These are phyloP conservation scores for Hyphodiscus hymeniophilus DNA, from an alignment of 495 filamentous ascomycete species.

Conservation along the genomic window DNA sequence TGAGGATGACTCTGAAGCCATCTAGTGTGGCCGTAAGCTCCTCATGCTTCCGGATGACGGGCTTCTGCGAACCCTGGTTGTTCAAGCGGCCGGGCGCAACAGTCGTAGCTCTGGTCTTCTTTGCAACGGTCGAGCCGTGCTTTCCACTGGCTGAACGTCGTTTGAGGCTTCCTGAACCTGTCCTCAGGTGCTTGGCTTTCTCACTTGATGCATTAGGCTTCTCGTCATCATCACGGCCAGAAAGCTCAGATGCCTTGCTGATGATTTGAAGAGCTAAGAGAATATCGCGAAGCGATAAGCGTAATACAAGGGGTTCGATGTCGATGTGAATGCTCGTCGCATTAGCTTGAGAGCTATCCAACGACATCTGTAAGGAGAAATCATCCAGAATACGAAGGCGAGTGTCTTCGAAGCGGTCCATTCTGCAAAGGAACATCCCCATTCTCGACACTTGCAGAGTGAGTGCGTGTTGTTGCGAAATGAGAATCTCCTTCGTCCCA, in stretches of 20 bases:
- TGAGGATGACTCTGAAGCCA: constrained; percentile 86
- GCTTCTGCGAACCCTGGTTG: constrained; percentile 21
- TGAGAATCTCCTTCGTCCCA: constrained; percentile 89
- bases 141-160: constrained; percentile 59
- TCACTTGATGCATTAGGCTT: constrained; percentile 29
- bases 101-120: constrained; percentile 21
- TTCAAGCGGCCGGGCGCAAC: constrained; percentile 3
- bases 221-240: constrained; percentile 43
- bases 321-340: constrained; percentile 77
- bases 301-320: constrained; percentile 85
- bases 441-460: constrained; percentile 88
- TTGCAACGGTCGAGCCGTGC: constrained; percentile 49
- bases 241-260: constrained; percentile 85
- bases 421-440: constrained; percentile 96
- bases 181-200: constrained; percentile 57
- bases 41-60: constrained; percentile 45
- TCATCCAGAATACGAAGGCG: constrained; percentile 86
- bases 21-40: constrained; percentile 77
- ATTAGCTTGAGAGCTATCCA: constrained; percentile 69
- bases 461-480: constrained; percentile 89
- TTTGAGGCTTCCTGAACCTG: constrained; percentile 36
- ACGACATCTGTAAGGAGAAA: constrained; percentile 81
- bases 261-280: constrained; percentile 89
- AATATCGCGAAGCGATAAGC: constrained; percentile 89
- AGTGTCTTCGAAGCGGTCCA: constrained; percentile 82